phyloP scores from a whole-genome alignment of 2,329 filamentous ascomycete species.

The Colletotrichum musicola region DNA sequence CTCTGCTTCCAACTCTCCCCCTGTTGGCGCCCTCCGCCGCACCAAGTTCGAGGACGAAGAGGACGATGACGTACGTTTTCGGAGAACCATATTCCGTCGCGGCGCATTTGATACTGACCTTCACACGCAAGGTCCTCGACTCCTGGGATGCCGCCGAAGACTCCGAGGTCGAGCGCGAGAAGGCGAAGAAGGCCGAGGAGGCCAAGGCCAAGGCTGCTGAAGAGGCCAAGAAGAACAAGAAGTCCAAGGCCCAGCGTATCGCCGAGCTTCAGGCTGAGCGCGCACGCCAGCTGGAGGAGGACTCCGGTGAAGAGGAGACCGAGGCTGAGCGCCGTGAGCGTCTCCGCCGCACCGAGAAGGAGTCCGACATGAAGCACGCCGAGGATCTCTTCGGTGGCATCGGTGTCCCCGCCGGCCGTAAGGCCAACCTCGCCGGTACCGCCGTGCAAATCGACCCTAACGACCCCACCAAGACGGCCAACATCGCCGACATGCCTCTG shows the following conservation, averaged over 20 bases:
- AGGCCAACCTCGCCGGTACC: conserved; percentile 73
- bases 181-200: conserved; percentile 87
- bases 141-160: conserved; percentile 98
- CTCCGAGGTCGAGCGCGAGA: conserved; percentile 96
- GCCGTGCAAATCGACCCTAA: conserved; percentile 77
- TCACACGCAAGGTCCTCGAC: conserved; percentile 79
- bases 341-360: conserved; percentile 83
- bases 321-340: conserved; percentile 80
- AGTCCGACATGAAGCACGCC: conserved; percentile 89
- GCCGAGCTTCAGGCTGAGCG: conserved; percentile 79
- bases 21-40: conserved; percentile 56
- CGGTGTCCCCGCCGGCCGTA: conserved; percentile 75
- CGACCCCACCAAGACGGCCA: conserved; percentile 83
- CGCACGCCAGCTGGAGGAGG: conserved; percentile 62
- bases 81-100: conserved; percentile 21
- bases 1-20: conserved; percentile 53
- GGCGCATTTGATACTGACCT: conserved; percentile 19
- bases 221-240: conserved; percentile 90
- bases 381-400: conserved; percentile 89
- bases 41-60: conserved; percentile 92
- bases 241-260: conserved; percentile 87
- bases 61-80: conserved; percentile 77
- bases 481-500: conserved; percentile 82
- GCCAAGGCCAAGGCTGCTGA: conserved; percentile 91
- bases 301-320: conserved; percentile 71